Conservation (phyloP, 2,329 filamentous ascomycete genomes). For the Sporothrix brunneoviolacea region DNA sequence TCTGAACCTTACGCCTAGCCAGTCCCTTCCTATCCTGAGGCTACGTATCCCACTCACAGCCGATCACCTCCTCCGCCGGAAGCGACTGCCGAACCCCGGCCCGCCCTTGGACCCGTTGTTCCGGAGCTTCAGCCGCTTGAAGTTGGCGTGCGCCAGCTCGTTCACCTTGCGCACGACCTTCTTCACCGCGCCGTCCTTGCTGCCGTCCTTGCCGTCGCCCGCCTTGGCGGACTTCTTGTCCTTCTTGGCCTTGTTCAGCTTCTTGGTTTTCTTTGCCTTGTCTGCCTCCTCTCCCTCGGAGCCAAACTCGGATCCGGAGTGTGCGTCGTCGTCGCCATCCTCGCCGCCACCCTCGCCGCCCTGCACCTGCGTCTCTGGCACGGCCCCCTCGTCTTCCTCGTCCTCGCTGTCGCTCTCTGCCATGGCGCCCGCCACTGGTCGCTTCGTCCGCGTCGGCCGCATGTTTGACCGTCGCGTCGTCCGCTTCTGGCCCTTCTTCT, state of each 20-base stretch:
- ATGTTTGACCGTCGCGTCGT: slow-evolving; percentile 66
- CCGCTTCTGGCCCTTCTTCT: slow-evolving; percentile 79
- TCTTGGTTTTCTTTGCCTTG: slow-evolving; percentile 17
- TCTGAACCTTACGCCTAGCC: too few species aligned
- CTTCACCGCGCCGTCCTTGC: slow-evolving; percentile 39
- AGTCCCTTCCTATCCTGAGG: too few species aligned
- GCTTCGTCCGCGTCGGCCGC: slow-evolving; percentile 44
- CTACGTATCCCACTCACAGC: too few species aligned
- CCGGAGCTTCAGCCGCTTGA: slow-evolving; percentile 57
- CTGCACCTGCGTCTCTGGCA: slow-evolving; percentile 33
- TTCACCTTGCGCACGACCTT: slow-evolving; percentile 55
- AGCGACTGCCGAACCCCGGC: slow-evolving; percentile 49
- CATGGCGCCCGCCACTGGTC: slow-evolving; percentile 32
- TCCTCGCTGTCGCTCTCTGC: slow-evolving; percentile 26
- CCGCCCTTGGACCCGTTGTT: slow-evolving; percentile 58
- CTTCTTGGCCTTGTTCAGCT: slow-evolving; percentile 20
- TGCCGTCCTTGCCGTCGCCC: slow-evolving; percentile 20
- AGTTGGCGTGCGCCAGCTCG: slow-evolving; percentile 59
- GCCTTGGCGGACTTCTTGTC: slow-evolving; percentile 25
- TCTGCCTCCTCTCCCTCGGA: slow-evolving; percentile 23
- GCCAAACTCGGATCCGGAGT: slow-evolving; percentile 4
- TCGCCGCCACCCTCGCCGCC: slow-evolving; percentile 23
- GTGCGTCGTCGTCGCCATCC: too few species aligned
- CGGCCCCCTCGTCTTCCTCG: slow-evolving; percentile 33
- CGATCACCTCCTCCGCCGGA: slow-evolving; percentile 45